Conservation (phyloP, 2,329 filamentous ascomycete species). For the Ophiostoma triangulosporum region DNA sequence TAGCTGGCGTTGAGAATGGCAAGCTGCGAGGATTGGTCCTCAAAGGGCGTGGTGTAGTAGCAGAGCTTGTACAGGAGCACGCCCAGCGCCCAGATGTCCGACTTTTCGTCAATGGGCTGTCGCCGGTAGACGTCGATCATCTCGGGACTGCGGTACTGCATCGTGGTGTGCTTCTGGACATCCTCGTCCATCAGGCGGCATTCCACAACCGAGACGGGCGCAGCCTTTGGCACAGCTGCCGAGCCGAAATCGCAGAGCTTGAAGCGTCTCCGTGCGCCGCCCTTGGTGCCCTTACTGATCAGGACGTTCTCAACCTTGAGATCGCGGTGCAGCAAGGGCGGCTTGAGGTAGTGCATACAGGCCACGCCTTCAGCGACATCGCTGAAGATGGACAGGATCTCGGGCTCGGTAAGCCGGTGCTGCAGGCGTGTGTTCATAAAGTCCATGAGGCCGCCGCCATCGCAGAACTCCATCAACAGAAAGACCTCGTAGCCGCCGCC, state of each 20-base stretch:
- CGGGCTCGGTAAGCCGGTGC: constrained; percentile 90
- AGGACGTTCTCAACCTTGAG: constrained; percentile 97
- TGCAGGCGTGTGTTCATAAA: constrained; percentile 99
- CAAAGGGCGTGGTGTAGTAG: constrained; percentile 98
- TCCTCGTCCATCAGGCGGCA: constrained; percentile 92
- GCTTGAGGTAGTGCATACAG: constrained; percentile 98
- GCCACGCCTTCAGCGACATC: constrained; percentile 94
- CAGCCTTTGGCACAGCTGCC: constrained; percentile 67
- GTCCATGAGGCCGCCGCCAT: constrained; percentile 89
- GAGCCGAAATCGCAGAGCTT: constrained; percentile 98
- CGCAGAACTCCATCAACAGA: constrained; percentile 93
- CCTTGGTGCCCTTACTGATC: constrained; percentile 43
- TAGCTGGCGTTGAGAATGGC: constrained; percentile 93
- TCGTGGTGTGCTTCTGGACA: constrained; percentile 88
- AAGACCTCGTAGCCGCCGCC: constrained; percentile 96
- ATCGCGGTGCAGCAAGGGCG: constrained; percentile 80
- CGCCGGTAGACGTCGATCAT: constrained; percentile 98
- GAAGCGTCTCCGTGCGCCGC: constrained; percentile 56
- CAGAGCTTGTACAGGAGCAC: constrained; percentile 95
- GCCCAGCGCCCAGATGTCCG: constrained; percentile 93
- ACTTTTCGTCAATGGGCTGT: constrained; percentile 95
- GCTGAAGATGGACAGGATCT: constrained; percentile 92
- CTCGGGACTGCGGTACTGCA: constrained; percentile 95
- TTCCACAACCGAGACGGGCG: constrained; percentile 75
- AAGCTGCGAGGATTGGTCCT: constrained; percentile 82